These are phyloP conservation scores for Trichoderma lentiforme DNA, from an alignment of 2,329 filamentous ascomycete genomes.

Conservation along the genomic window DNA sequence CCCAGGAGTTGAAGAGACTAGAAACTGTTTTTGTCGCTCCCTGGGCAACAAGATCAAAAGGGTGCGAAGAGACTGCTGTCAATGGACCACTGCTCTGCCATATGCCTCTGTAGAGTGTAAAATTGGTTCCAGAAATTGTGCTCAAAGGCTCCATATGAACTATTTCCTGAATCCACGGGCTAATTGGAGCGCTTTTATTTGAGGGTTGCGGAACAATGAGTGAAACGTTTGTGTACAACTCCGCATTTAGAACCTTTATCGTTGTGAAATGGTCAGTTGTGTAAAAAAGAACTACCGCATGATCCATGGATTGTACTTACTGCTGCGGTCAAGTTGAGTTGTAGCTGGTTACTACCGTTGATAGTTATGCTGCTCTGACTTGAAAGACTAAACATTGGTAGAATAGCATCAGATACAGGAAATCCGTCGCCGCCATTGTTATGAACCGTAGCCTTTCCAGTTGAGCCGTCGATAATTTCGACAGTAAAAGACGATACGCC, in stretches of 20 bases:
- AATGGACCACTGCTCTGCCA: background rate
- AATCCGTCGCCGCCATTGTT: background rate
- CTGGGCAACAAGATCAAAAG: background rate
- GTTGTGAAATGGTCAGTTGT: background rate
- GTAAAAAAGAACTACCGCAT: background rate
- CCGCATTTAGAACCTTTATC: background rate
- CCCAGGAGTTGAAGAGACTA: background rate
- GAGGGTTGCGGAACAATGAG: background rate
- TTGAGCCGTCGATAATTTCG: background rate
- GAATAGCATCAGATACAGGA: background rate
- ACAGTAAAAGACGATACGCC: slow-evolving; percentile 2
- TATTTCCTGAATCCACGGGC: background rate
- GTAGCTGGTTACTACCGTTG: background rate
- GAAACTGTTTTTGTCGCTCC: background rate
- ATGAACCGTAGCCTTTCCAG: background rate
- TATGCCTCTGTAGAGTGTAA: background rate
- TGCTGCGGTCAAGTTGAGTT: background rate
- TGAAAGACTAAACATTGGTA: background rate
- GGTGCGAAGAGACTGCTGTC: background rate
- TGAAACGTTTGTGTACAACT: background rate
- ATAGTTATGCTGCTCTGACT: background rate
- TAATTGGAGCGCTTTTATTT: background rate
- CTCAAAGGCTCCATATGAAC: background rate
- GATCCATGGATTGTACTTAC: background rate
- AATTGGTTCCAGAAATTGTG: background rate